Percentiles rank a stretch among this genome's conserved stretches.
Conservation (phyloP, 176 grass and related monocot genomes). For the Tuctoria greenei region DNA sequence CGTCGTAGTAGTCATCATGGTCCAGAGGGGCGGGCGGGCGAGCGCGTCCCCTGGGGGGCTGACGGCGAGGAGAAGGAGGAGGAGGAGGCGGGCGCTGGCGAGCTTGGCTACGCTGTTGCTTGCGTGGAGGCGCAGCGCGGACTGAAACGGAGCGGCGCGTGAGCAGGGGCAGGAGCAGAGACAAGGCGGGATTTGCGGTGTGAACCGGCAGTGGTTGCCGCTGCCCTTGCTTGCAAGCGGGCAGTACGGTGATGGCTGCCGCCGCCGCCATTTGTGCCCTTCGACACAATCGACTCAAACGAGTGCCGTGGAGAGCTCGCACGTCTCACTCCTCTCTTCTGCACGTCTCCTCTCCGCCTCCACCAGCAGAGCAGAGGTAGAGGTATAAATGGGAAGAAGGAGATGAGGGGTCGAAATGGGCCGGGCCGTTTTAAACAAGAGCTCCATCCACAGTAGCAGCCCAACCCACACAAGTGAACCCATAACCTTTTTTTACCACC, state of each 20-base stretch:
- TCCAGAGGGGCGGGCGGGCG: not conserved
- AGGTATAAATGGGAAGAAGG: too few species aligned
- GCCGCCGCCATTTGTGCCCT: slow-evolving; percentile 18
- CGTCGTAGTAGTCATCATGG: slow-evolving; percentile 5
- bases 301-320: too few species aligned
- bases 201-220: not conserved
- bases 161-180: not conserved
- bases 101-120: slow-evolving; percentile 12
- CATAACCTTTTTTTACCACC: not conserved
- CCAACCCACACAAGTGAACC: too few species aligned
- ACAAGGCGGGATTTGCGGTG: not conserved
- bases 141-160: slow-evolving; percentile 20
- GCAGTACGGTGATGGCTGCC: not conserved
- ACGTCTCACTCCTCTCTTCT: too few species aligned
- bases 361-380: too few species aligned
- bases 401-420: too few species aligned
- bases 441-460: too few species aligned
- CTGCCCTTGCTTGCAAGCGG: not conserved
- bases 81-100: not conserved
- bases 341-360: too few species aligned
- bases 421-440: too few species aligned
- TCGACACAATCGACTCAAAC: too few species aligned
- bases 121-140: slow-evolving; percentile 26
- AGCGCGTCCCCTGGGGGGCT: not conserved
- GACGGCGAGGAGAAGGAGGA: not conserved